Conservation (phyloP, 345 rosid genomes). For the Camelina laxa region DNA sequence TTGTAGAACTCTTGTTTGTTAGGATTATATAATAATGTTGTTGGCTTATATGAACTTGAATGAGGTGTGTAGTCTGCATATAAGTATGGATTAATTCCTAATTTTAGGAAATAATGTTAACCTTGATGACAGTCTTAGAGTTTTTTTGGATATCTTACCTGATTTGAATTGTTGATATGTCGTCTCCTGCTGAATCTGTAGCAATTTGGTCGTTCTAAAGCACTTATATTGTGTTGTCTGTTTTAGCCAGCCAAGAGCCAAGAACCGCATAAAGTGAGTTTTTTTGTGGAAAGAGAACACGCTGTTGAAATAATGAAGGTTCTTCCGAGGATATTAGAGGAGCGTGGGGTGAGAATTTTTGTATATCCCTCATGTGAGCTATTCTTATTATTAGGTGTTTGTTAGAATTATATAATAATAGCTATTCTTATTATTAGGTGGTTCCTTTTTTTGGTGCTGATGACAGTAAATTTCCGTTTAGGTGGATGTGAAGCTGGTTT, state of each 20-base stretch:
- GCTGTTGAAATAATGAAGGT: conserved; percentile 55
- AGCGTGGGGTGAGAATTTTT: conserved; percentile 64
- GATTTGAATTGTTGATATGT: background rate
- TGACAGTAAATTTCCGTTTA: conserved; percentile 29
- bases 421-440: conserved; percentile 20
- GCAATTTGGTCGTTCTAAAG: conserved; percentile 15
- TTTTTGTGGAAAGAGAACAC: conserved; percentile 59
- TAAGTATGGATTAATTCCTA: background rate
- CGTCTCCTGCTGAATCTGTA: conserved; percentile 5
- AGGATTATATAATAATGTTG: background rate
- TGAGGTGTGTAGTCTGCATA: background rate
- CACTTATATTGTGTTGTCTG: background rate
- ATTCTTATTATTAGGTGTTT: no score
- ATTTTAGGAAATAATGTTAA: background rate
- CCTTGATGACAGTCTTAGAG: background rate
- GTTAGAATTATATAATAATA: no score
- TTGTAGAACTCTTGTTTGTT: no score
- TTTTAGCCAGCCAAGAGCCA: conserved; percentile 73
- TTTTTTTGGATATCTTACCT: background rate
- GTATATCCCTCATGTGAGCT: conserved; percentile 1
- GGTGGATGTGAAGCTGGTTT: conserved; percentile 81
- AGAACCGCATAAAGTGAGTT: conserved; percentile 85
- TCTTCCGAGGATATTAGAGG: conserved; percentile 60
- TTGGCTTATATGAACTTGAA: background rate
- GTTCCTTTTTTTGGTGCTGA: conserved; percentile 8